Conservation (phyloP, 139 green algal genomes). For the Coelastrella sp. region DNA sequence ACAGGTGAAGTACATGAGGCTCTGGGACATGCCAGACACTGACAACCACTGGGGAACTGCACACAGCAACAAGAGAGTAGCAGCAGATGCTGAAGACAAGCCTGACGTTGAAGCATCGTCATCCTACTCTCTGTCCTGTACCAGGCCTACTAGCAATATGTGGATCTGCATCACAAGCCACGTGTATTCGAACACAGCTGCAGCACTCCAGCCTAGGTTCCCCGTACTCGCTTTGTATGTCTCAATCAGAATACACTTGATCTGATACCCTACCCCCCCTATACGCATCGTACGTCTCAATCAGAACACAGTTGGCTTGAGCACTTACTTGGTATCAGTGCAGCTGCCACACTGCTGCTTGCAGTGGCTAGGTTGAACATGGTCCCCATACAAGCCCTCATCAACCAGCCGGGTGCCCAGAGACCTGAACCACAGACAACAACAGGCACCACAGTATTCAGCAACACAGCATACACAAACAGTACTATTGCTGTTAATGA, state of each 20-base stretch:
- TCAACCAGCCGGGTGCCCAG: constrained; percentile 8
- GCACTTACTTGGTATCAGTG: constrained; percentile 17
- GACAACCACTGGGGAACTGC: neutral
- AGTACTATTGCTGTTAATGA: neutral
- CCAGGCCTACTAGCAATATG: too few relatives aligned
- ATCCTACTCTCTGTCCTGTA: neutral
- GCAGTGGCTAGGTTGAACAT: constrained; percentile 21
- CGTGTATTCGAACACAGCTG: too few relatives aligned
- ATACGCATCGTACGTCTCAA: neutral
- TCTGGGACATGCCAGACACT: neutral
- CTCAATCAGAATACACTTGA: too few relatives aligned
- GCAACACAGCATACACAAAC: neutral
- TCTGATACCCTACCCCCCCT: neutral
- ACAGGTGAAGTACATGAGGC: constrained; percentile 26
- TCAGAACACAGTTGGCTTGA: neutral
- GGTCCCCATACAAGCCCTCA: neutral
- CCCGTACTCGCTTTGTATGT: too few relatives aligned
- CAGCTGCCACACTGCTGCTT: neutral
- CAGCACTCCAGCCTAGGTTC: too few relatives aligned
- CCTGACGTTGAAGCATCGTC: neutral
- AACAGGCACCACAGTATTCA: neutral
- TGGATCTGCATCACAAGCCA: too few relatives aligned
- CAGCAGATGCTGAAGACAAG: too few relatives aligned
- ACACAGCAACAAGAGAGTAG: neutral
- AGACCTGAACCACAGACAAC: neutral